phyloP scores from a whole-genome alignment of 2,329 filamentous ascomycete genomes.

The Geosmithia putterillii region DNA sequence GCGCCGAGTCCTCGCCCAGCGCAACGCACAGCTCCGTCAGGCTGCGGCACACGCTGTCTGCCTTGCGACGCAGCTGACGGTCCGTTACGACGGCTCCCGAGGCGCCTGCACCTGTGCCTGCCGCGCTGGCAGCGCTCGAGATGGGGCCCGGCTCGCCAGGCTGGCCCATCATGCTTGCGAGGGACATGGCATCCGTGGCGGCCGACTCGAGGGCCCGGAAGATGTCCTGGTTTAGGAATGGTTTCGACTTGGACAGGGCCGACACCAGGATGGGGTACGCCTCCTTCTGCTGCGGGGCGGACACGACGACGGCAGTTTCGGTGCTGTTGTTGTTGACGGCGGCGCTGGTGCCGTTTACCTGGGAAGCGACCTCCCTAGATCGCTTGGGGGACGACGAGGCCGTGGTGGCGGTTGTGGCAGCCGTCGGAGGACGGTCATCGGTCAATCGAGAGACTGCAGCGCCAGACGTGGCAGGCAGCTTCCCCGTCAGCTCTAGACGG shows the following conservation, averaged over 20 bases:
- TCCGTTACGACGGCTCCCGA: constrained; percentile 50
- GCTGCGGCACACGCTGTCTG: constrained; percentile 84
- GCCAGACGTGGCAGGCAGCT: constrained; percentile 70
- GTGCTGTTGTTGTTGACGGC: constrained; percentile 6
- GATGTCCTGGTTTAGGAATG: constrained; percentile 55
- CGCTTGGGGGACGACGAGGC: constrained; percentile 83
- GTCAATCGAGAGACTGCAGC: constrained; percentile 64
- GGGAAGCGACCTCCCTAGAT: constrained; percentile 7
- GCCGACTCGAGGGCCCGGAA: constrained; percentile 72
- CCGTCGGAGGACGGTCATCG: constrained; percentile 77
- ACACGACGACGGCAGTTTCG: constrained; percentile 25
- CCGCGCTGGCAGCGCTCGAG: constrained; percentile 52
- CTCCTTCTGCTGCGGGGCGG: constrained; percentile 28
- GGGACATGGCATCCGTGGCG: constrained; percentile 65
- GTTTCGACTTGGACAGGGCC: constrained; percentile 67
- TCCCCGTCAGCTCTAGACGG: constrained; percentile 80
- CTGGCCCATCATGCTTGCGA: constrained; percentile 68
- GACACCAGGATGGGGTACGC: constrained; percentile 69
- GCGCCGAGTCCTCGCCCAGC: constrained; percentile 48
- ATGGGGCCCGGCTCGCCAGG: constrained; percentile 57
- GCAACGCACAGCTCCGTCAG: constrained; percentile 87
- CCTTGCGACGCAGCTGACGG: constrained; percentile 77
- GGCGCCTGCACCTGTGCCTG: constrained; percentile 31
- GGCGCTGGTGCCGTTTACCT: background rate
- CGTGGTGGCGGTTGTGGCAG: constrained; percentile 82